phyloP scores from a whole-genome alignment of 2,329 filamentous ascomycete species.

The Arthrobotrys musiformis region DNA sequence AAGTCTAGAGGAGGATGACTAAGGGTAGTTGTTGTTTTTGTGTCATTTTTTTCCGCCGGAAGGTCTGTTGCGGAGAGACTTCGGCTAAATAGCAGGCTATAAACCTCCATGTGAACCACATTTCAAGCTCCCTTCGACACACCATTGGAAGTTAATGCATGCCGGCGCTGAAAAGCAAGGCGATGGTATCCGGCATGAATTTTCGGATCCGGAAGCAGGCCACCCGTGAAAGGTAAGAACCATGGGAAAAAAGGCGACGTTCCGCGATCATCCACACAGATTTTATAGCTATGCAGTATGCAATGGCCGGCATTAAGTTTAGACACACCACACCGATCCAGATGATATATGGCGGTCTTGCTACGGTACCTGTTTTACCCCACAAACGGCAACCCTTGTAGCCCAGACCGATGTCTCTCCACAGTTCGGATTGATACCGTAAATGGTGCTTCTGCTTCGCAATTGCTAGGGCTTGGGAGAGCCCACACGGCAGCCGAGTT shows the following conservation, averaged over 20 bases:
- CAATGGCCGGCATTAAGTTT: neutral
- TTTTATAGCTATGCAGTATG: neutral
- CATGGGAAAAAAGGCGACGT: constrained; percentile 27
- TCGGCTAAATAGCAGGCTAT: constrained; percentile 33
- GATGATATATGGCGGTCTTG: neutral
- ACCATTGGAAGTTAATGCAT: neutral
- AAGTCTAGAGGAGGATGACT: neutral
- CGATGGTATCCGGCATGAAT: neutral
- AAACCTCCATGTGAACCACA: constrained; percentile 14
- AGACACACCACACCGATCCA: neutral
- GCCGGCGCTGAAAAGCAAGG: neutral
- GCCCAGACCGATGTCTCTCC: constrained; percentile 11
- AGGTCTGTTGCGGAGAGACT: constrained; percentile 41
- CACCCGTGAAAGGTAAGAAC: constrained; percentile 9
- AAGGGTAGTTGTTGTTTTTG: constrained; percentile 38
- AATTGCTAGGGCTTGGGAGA: constrained; percentile 7
- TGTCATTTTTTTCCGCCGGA: constrained; percentile 14
- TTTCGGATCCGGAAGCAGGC: constrained; percentile 33
- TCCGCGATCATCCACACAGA: constrained; percentile 18
- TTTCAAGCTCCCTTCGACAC: neutral
- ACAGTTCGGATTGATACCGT: constrained; percentile 32
- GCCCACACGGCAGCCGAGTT: neutral
- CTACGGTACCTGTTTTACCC: constrained; percentile 30
- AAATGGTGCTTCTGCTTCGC: neutral
- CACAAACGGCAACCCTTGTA: constrained; percentile 33